A percentile compares a stretch with the other conserved stretches of the same genome.
Conservation (phyloP, 768 basidiomycete species). For the Suillus hirtellus region DNA sequence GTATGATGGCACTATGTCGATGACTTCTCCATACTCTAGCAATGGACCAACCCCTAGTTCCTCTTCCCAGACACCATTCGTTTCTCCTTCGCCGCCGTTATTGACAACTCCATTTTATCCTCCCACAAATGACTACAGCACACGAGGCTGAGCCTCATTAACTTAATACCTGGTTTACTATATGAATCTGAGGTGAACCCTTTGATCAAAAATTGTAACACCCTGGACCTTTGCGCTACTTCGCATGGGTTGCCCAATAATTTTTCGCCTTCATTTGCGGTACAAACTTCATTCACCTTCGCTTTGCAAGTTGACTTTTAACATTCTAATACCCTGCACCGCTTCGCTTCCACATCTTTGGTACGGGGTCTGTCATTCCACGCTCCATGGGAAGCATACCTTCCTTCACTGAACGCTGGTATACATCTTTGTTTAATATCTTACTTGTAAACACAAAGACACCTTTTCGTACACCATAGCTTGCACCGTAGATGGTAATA, state of each 20-base stretch:
- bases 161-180: slow-evolving; percentile 18
- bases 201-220: slow-evolving; percentile 15
- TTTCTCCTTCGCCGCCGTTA: slow-evolving; percentile 27
- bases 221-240: slow-evolving; percentile 1
- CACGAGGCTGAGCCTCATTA: slow-evolving; percentile 13
- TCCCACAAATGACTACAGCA: slow-evolving; percentile 10
- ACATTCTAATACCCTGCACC: slow-evolving; percentile 6
- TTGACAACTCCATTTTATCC: slow-evolving; percentile 35
- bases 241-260: slow-evolving; percentile 12
- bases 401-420: not conserved
- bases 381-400: not conserved
- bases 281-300: slow-evolving; percentile 21
- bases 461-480: slow-evolving; percentile 1
- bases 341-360: not conserved
- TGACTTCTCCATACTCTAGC: slow-evolving; percentile 16
- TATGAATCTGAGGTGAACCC: slow-evolving; percentile 16
- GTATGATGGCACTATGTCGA: slow-evolving; percentile 16
- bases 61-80: slow-evolving; percentile 15
- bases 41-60: slow-evolving; percentile 12
- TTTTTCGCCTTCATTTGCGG: slow-evolving; percentile 16
- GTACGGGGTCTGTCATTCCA: not conserved
- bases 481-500: not conserved
- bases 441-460: slow-evolving; percentile 6
- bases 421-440: slow-evolving; percentile 4
- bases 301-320: not conserved